Percentiles rank a stretch among this genome's conserved stretches.
Evolutionary conservation across 1,284 basidiomycete species (phyloP).

Genomic region (Malassezia yamatoensis): DNA sequence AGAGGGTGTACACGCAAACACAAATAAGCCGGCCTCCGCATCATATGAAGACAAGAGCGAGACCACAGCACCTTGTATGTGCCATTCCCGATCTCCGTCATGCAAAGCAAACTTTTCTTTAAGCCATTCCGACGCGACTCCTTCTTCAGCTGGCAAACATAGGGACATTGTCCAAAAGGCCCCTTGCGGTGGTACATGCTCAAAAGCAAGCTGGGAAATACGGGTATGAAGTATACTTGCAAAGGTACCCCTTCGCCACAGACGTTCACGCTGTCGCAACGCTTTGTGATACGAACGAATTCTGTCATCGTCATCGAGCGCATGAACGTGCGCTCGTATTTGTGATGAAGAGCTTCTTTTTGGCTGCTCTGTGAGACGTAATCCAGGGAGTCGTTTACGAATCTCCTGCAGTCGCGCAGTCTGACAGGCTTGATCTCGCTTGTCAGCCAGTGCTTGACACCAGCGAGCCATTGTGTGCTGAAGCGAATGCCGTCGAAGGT

Average conservation of each 20-base stretch:
- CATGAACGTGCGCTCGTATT: background rate
- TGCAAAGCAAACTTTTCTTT: background rate
- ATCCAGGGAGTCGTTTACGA: constrained; percentile 2
- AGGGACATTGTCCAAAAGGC: background rate
- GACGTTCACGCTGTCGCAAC: background rate
- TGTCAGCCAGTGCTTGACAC: background rate
- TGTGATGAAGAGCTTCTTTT: background rate
- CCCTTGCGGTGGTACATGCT: background rate
- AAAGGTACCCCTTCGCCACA: constrained; percentile 8
- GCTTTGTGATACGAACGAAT: background rate
- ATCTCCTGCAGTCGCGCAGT: constrained; percentile 8
- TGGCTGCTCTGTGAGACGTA: background rate
- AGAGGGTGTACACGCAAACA: background rate
- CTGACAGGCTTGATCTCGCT: constrained; percentile 5
- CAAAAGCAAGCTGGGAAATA: background rate
- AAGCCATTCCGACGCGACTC: background rate
- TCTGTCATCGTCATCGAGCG: background rate
- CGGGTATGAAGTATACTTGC: background rate
- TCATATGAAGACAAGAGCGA: background rate
- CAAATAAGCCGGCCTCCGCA: background rate
- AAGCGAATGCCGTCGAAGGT: background rate
- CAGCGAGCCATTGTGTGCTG: background rate
- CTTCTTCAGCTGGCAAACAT: background rate
- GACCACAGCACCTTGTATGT: background rate
- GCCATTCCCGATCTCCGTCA: background rate